Conservation (phyloP, 176 grass and related monocot genomes). For the Pharus latifolius region DNA sequence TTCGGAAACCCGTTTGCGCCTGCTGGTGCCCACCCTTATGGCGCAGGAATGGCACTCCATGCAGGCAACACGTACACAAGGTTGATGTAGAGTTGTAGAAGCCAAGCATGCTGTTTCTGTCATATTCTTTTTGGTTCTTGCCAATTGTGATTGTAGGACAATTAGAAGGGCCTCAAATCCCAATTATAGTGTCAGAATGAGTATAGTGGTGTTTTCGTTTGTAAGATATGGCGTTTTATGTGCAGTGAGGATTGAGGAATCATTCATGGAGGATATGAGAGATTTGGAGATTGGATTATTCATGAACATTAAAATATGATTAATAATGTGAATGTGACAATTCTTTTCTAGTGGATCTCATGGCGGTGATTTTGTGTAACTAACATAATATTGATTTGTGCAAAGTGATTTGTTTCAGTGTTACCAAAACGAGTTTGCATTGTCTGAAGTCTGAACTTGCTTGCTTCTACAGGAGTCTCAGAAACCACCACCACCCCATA, state of each 20-base stretch:
- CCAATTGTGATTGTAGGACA: neutral
- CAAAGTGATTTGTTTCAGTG: too few species aligned
- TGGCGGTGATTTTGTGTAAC: too few species aligned
- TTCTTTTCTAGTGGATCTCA: conserved; percentile 25
- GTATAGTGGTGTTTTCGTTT: conserved; percentile 10
- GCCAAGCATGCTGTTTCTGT: neutral
- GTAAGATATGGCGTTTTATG: neutral
- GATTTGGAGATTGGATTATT: conserved; percentile 9
- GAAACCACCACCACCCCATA: too few species aligned
- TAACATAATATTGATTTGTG: too few species aligned
- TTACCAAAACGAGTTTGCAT: too few species aligned
- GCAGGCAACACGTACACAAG: conserved; percentile 54
- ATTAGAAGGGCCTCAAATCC: neutral
- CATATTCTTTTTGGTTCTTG: neutral
- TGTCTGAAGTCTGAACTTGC: too few species aligned
- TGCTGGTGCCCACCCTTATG: conserved; percentile 32
- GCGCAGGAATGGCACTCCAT: conserved; percentile 51
- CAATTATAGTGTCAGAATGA: neutral
- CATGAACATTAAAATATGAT: neutral
- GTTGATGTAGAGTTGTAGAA: conserved; percentile 52
- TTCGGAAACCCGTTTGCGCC: conserved; percentile 61
- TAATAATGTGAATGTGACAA: conserved; percentile 5
- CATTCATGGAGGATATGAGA: neutral
- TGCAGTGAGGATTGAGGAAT: neutral
- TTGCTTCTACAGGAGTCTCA: too few species aligned